phyloP scores from a whole-genome alignment of 1,284 basidiomycete genomes.

The Rhodotorula sp. region DNA sequence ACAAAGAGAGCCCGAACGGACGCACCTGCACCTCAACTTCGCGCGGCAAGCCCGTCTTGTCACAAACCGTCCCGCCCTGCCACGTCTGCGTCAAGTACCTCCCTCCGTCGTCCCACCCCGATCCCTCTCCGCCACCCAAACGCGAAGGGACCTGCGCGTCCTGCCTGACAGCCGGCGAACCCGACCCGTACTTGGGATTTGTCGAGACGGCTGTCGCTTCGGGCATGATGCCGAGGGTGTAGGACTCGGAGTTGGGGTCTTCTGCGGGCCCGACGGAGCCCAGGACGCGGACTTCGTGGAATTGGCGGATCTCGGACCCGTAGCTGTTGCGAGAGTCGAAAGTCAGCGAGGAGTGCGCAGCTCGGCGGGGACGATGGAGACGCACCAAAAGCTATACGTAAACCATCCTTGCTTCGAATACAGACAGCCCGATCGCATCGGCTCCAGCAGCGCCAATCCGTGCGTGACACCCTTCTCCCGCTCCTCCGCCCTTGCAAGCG shows the following conservation, averaged over 20 bases:
- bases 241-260: slow-evolving; percentile 42
- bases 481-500: slow-evolving; percentile 26
- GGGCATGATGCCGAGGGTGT: slow-evolving; percentile 42
- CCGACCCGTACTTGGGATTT: slow-evolving; percentile 27
- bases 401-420: slow-evolving; percentile 68
- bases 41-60: slow-evolving; percentile 77
- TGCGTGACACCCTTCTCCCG: slow-evolving; percentile 33
- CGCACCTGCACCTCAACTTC: slow-evolving; percentile 87
- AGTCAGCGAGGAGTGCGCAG: slow-evolving; percentile 2
- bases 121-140: slow-evolving; percentile 19
- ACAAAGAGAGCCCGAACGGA: slow-evolving; percentile 16
- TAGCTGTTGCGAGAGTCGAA: slow-evolving; percentile 31
- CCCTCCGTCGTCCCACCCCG: slow-evolving; percentile 25
- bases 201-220: slow-evolving; percentile 17
- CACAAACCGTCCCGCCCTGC: slow-evolving; percentile 85
- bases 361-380: slow-evolving; percentile 58
- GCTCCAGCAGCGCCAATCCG: slow-evolving; percentile 47
- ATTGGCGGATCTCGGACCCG: slow-evolving; percentile 45
- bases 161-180: slow-evolving; percentile 6
- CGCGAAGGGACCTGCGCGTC: slow-evolving; percentile 25
- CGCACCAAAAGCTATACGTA: slow-evolving; percentile 93
- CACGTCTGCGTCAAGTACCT: slow-evolving; percentile 79
- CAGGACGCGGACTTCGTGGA: slow-evolving; percentile 42
- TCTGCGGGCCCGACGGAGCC: slow-evolving; percentile 39
- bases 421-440: slow-evolving; percentile 52